These are phyloP conservation scores for Gremmenia infestans DNA, from an alignment of 2,329 filamentous ascomycete genomes.

Conservation along the genomic window DNA sequence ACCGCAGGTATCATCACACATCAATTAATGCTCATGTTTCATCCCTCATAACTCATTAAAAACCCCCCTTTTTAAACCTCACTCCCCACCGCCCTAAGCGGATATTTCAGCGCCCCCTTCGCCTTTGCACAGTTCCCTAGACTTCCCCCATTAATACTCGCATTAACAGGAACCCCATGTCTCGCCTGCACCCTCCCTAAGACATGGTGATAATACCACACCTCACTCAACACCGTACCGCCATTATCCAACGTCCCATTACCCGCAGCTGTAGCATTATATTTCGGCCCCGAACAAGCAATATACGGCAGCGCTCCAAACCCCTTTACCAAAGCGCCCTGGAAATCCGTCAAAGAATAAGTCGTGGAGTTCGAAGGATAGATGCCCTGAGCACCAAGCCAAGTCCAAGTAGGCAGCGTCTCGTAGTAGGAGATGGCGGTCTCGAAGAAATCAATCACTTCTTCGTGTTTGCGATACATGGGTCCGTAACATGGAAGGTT, in stretches of 20 bases:
- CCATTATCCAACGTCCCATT: slow-evolving; percentile 50
- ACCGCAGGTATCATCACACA: no score
- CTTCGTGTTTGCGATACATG: slow-evolving; percentile 48
- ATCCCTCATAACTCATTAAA: neutral
- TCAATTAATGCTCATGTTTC: neutral
- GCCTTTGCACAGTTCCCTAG: slow-evolving; percentile 51
- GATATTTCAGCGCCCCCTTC: slow-evolving; percentile 49
- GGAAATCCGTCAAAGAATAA: slow-evolving; percentile 50
- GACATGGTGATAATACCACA: slow-evolving; percentile 64
- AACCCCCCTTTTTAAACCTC: slow-evolving; percentile 16
- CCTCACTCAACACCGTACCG: slow-evolving; percentile 52
- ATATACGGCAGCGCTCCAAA: slow-evolving; percentile 55
- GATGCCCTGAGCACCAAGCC: slow-evolving; percentile 52
- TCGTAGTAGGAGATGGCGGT: slow-evolving; percentile 54
- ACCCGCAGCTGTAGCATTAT: slow-evolving; percentile 55
- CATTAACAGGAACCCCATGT: slow-evolving; percentile 34
- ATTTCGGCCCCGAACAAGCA: slow-evolving; percentile 55
- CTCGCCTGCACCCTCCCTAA: slow-evolving; percentile 51
- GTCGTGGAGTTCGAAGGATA: slow-evolving; percentile 52
- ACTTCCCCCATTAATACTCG: slow-evolving; percentile 43
- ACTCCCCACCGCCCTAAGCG: slow-evolving; percentile 42
- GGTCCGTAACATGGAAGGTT: slow-evolving; percentile 61
- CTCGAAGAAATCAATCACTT: slow-evolving; percentile 60
- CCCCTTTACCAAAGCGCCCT: slow-evolving; percentile 42
- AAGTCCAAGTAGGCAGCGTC: slow-evolving; percentile 53